Evolutionary conservation across 441 rosid species (phyloP), one percentile per base, ranked within the genome.

Genomic region (Populus hybrid): DNA sequence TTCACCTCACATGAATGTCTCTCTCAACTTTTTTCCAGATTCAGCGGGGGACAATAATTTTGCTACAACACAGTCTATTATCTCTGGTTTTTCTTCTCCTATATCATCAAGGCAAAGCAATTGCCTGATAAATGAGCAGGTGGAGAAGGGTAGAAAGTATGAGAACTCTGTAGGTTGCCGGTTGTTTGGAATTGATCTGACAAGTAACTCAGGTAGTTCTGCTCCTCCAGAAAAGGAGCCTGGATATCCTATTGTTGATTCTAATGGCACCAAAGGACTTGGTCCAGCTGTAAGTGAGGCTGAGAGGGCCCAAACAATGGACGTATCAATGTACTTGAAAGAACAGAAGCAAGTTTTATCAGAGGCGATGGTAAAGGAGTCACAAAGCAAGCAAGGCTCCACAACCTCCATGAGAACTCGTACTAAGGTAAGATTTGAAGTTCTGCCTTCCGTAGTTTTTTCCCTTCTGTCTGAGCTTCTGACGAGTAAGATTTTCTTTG

Each of bases 181-280:
- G 72, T 78, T 94, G 84, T 94, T 94, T 85, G 98, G 98, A 69
- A 81, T 92, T 21, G 91, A 91, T 84, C 86, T 94, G 79, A 88
- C 78, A 69, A 84, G 80, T 77, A 84, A 76, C 76, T 38, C 77
- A 2, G 36, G 53, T 79, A 74, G 72, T 67, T 69, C 84, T 76
- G 76, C 78, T 73, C 69, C 81, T 73, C 74, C 32, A 59, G 89
- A 85, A 53, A 89, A 85, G 65, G 89, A 82, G 74, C 83, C 73
- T 63, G 11, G 65, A 18, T 68, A 75, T 73, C 71, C 79, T 67
- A 42, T 36, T n/a, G 65, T 68, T 38, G 78, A 79, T 74, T 57
- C 84, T 30, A 73, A 67, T 78, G 78, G 77, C 70, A 66, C 74
- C 16, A 73, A 77, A 80, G 84, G 73, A 30, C 74, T 70, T n/a